phyloP scores from a whole-genome alignment of 208 protist species.

The Herpetomonas tarakana region DNA sequence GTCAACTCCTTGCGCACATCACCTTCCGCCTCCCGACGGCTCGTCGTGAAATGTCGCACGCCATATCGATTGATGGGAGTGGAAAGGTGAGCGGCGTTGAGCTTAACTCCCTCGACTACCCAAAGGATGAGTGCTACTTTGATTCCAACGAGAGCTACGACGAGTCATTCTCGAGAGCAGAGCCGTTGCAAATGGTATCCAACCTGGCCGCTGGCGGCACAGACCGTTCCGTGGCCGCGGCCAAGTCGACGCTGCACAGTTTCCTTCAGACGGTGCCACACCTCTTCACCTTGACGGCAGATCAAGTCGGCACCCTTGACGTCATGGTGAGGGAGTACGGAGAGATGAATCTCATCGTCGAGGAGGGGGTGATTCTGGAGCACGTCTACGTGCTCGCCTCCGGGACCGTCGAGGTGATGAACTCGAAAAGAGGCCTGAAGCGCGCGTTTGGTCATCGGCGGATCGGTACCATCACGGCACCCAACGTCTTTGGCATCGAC shows the following conservation, averaged over 20 bases:
- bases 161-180: background rate
- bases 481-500: conserved; percentile 78
- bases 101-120: too few species aligned
- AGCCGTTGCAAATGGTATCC: conserved; percentile 5
- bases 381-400: conserved; percentile 81
- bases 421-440: conserved; percentile 66
- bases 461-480: conserved; percentile 67
- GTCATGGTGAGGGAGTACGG: conserved; percentile 83
- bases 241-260: conserved; percentile 41
- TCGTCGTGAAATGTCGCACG: too few species aligned
- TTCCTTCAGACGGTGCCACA: conserved; percentile 75
- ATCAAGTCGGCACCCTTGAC: conserved; percentile 50
- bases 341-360: conserved; percentile 77
- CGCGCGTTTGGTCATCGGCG: conserved; percentile 70
- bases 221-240: background rate
- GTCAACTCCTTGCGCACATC: too few species aligned
- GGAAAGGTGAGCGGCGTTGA: too few species aligned
- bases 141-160: conserved; percentile 10
- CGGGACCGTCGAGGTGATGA: conserved; percentile 83
- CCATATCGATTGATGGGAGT: too few species aligned
- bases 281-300: conserved; percentile 60
- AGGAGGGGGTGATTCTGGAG: conserved; percentile 57
- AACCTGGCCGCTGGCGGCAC: background rate
- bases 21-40: too few species aligned
- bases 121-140: conserved; percentile 3